Evolutionary conservation across 805 yeast genomes (phyloP).

Genomic region (Starmerella apis): DNA sequence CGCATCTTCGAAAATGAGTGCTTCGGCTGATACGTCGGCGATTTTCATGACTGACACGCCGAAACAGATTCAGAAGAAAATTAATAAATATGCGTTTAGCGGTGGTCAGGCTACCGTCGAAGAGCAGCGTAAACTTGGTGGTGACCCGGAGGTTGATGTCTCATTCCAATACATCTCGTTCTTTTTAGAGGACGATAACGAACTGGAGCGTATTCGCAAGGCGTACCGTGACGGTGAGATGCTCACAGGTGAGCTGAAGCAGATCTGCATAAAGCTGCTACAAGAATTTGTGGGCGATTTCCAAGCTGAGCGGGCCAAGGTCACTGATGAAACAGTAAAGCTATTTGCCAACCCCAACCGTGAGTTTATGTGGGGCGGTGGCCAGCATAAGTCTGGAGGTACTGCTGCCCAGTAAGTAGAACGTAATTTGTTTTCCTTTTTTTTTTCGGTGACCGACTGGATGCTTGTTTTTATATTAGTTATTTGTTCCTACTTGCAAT

Average conservation of each 20-base stretch:
- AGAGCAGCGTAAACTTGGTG: conserved; percentile 83
- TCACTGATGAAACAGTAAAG: conserved; percentile 51
- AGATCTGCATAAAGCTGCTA: conserved; percentile 66
- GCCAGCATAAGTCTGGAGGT: conserved; percentile 39
- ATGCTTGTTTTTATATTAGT: not conserved
- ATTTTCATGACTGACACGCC: conserved; percentile 93
- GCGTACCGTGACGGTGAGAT: conserved; percentile 71
- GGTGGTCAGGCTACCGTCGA: conserved; percentile 85
- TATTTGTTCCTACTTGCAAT: conserved; percentile 26
- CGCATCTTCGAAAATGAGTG: conserved; percentile 92
- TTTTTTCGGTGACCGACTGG: too few relatives aligned
- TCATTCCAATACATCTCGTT: conserved; percentile 87
- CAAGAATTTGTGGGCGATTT: conserved; percentile 70
- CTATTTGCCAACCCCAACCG: conserved; percentile 63
- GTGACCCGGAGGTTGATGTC: conserved; percentile 90
- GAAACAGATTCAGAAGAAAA: conserved; percentile 82
- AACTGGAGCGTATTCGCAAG: conserved; percentile 50
- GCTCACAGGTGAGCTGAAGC: conserved; percentile 88
- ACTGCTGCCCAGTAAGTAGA: conserved; percentile 8
- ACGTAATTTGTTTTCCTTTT: not conserved
- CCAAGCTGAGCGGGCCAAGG: conserved; percentile 64
- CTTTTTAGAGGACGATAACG: conserved; percentile 79
- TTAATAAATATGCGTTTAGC: conserved; percentile 91
- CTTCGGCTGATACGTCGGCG: conserved; percentile 82
- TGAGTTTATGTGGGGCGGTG: conserved; percentile 60